Percentiles rank a stretch among this genome's conserved stretches.
Conservation (phyloP, 1,284 basidiomycete genomes). For the Athelia sp. region DNA sequence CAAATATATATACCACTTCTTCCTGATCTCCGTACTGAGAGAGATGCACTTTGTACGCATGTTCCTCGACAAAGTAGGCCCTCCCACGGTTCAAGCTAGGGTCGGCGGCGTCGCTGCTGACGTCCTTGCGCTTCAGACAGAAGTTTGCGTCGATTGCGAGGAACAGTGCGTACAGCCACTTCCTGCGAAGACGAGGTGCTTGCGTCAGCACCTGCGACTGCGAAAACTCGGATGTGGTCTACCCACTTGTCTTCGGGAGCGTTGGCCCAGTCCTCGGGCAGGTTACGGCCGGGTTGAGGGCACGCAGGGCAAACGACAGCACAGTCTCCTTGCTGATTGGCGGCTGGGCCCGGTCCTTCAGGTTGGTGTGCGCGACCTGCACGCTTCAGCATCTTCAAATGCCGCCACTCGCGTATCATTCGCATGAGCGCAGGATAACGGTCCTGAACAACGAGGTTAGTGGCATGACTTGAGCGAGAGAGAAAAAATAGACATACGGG, state of each 20-base stretch:
- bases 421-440: slow-evolving; percentile 14
- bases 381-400: slow-evolving; percentile 5
- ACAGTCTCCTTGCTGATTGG: slow-evolving; percentile 12
- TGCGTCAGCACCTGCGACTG: no score
- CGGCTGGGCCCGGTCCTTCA: slow-evolving; percentile 7
- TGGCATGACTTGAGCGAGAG: not conserved
- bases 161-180: no score
- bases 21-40: no score
- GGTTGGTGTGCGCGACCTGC: slow-evolving; percentile 15
- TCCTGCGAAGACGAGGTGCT: no score
- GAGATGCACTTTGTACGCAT: no score
- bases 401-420: slow-evolving; percentile 12
- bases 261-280: slow-evolving; percentile 22
- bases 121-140: no score
- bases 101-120: no score
- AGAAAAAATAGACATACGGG: slow-evolving; percentile 10
- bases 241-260: not conserved
- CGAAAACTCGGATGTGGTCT: not conserved
- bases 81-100: no score
- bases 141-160: no score
- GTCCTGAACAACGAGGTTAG: slow-evolving; percentile 3
- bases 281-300: slow-evolving; percentile 21
- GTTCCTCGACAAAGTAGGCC: no score
- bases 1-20: no score
- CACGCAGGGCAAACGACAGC: slow-evolving; percentile 24